These are phyloP conservation scores for Fusarium sublunatum DNA, from an alignment of 2,329 filamentous ascomycete genomes.

Conservation along the genomic window DNA sequence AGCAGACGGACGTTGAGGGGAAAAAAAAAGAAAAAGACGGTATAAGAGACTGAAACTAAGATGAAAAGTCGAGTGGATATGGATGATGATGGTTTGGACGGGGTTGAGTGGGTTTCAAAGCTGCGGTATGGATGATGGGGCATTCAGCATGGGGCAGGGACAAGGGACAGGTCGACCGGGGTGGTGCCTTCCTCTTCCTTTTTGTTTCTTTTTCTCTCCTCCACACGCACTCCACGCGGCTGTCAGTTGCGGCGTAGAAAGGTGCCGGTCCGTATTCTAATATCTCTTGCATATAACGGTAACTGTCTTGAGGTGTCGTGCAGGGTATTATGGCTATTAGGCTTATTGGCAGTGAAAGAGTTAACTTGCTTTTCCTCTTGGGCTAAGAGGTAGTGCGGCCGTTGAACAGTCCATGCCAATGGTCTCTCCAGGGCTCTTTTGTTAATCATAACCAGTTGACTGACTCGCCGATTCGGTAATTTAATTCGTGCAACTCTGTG, in stretches of 20 bases:
- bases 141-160: constrained; percentile 45
- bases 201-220: constrained; percentile 33
- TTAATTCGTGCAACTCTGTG: not conserved
- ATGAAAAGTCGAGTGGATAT: constrained; percentile 26
- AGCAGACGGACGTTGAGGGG: not conserved
- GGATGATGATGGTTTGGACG: constrained; percentile 29
- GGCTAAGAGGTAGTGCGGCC: constrained; percentile 19
- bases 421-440: not conserved
- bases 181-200: constrained; percentile 25
- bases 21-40: constrained; percentile 19
- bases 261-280: constrained; percentile 10
- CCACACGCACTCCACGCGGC: constrained; percentile 26
- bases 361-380: constrained; percentile 22
- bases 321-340: constrained; percentile 6
- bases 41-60: constrained; percentile 15
- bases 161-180: constrained; percentile 38
- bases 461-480: constrained; percentile 26
- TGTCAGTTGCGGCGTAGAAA: constrained; percentile 41
- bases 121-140: constrained; percentile 36
- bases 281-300: constrained; percentile 5
- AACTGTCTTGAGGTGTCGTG: not conserved
- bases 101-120: constrained; percentile 28
- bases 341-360: constrained; percentile 1
- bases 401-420: constrained; percentile 16
- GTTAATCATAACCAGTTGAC: constrained; percentile 1